A percentile compares a stretch with the other conserved stretches of the same genome.
phyloP scores from a whole-genome alignment of 257 asterid species.

The Solanum neorickii region DNA sequence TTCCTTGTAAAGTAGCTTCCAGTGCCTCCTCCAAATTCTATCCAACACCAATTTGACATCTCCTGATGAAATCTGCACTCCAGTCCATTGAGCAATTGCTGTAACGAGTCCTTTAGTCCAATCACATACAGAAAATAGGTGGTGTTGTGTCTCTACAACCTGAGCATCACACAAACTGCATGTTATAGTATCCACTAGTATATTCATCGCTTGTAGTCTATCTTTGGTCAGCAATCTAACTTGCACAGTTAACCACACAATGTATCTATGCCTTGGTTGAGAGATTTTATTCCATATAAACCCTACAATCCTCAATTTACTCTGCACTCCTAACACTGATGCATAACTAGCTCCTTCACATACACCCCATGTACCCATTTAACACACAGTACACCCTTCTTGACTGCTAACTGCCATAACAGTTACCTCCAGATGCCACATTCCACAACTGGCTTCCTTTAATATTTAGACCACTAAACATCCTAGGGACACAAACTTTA shows the following conservation, averaged over 20 bases:
- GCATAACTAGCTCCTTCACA: not conserved
- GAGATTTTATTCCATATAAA: not conserved
- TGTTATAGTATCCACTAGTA: not conserved
- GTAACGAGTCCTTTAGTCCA: not conserved
- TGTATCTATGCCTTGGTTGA: not conserved
- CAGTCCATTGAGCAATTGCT: not conserved
- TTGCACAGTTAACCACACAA: not conserved
- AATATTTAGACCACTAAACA: not conserved
- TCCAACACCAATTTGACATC: not conserved
- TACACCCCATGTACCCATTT: not conserved
- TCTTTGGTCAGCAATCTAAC: not conserved
- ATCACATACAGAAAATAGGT: not conserved
- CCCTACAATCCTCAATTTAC: not conserved
- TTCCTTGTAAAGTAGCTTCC: not conserved
- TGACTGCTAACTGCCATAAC: not conserved
- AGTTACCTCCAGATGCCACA: not conserved
- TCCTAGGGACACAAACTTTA: not conserved
- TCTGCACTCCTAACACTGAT: not conserved
- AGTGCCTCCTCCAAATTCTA: not conserved
- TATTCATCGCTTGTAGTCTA: not conserved
- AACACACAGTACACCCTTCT: not conserved
- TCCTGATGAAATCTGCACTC: not conserved
- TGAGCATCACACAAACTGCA: not conserved
- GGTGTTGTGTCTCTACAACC: not conserved
- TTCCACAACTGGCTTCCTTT: not conserved